These are phyloP conservation scores for Fraxinus americana DNA, from an alignment of 257 asterid genomes.

Conservation along the genomic window DNA sequence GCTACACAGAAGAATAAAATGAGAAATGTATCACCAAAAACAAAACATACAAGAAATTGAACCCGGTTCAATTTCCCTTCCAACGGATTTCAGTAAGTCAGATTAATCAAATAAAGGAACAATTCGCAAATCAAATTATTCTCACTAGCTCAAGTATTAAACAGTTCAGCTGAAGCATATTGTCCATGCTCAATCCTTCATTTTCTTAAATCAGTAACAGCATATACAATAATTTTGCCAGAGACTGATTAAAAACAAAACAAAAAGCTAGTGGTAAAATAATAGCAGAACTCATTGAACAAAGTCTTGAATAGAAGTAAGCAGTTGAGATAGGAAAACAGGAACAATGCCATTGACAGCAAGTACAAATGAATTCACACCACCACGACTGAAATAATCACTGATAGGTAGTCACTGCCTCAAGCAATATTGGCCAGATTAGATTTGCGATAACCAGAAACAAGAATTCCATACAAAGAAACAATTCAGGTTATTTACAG, in stretches of 20 bases:
- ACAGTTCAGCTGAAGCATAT: slow-evolving; percentile 1
- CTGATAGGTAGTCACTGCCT: slow-evolving; percentile 11
- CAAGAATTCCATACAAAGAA: background rate
- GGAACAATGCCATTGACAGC: background rate
- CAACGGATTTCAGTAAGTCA: background rate
- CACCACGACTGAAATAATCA: slow-evolving; percentile 8
- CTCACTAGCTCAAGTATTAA: background rate
- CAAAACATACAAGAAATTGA: background rate
- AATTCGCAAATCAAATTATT: slow-evolving; percentile 1
- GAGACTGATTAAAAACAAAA: background rate
- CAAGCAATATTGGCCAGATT: slow-evolving; percentile 17
- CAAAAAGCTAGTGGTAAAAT: slow-evolving; percentile 2
- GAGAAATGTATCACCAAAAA: background rate
- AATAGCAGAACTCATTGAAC: background rate
- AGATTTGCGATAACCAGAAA: slow-evolving; percentile 9
- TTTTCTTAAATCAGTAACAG: background rate
- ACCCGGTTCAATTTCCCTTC: background rate
- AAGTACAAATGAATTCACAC: slow-evolving; percentile 9
- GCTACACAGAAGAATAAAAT: background rate
- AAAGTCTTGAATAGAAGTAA: background rate
- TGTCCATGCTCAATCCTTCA: background rate
- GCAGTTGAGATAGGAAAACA: slow-evolving; percentile 9
- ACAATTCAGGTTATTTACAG: slow-evolving; percentile 30
- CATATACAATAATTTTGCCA: background rate
- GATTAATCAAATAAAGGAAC: slow-evolving; percentile 3